Evolutionary conservation across 2,329 filamentous ascomycete genomes (phyloP).

Genomic region (Trichoderma gracile): DNA sequence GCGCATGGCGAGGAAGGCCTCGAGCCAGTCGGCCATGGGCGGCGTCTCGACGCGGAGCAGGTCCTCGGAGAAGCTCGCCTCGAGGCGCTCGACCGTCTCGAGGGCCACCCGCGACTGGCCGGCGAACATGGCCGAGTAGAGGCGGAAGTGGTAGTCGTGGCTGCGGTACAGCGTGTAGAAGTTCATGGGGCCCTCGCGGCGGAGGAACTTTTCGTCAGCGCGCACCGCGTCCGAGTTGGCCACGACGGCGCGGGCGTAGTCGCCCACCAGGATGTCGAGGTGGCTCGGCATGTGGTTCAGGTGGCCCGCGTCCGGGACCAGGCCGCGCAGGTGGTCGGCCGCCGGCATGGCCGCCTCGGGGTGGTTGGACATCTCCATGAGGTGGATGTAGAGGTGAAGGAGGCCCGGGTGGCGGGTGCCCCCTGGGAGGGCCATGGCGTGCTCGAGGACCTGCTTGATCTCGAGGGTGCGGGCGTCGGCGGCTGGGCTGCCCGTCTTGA

Average conservation of each 20-base stretch:
- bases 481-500: constrained; percentile 38
- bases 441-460: constrained; percentile 40
- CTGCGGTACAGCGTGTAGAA: constrained; percentile 77
- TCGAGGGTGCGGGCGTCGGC: constrained; percentile 39
- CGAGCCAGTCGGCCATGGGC: constrained; percentile 78
- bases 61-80: constrained; percentile 62
- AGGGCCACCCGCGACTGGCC: constrained; percentile 64
- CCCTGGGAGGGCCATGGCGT: constrained; percentile 49
- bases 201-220: constrained; percentile 68
- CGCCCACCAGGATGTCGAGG: constrained; percentile 70
- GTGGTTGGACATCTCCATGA: constrained; percentile 72
- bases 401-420: constrained; percentile 63
- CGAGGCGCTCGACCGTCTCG: constrained; percentile 59
- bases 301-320: constrained; percentile 71
- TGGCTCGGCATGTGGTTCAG: constrained; percentile 77
- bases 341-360: constrained; percentile 63
- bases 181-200: constrained; percentile 59
- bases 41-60: constrained; percentile 65
- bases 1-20: constrained; percentile 67
- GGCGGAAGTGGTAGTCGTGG: constrained; percentile 73
- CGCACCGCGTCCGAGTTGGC: constrained; percentile 67
- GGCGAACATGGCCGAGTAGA: constrained; percentile 78
- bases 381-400: constrained; percentile 73
- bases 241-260: constrained; percentile 66
- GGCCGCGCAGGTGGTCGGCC: constrained; percentile 62